Evolutionary conservation across 805 yeast species (phyloP), one percentile per base, ranked within the genome.

Genomic region (Saccharomycopsis fibuligera): DNA sequence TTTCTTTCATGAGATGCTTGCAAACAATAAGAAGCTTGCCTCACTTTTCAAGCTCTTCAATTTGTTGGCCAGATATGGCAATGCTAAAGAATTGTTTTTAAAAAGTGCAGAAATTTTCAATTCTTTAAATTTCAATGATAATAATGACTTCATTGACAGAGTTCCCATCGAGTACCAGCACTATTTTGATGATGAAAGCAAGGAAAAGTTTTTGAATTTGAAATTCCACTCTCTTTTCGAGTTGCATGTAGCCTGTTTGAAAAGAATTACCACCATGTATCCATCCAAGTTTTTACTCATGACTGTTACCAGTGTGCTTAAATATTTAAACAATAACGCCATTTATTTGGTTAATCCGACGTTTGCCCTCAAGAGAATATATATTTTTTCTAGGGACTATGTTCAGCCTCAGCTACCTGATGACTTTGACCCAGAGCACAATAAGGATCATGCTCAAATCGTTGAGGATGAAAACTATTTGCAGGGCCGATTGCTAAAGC

Each of bases 211-310:
- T 52, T 74, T 75, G 57, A 76, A 76, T 24, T 45, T 88, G 44
- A 76, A 83, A 63, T 68, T 85, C 53, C 86, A 86, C 64, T 68
- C 79, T 31, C 57, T 86, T 6, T 68, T 81, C 49, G 95, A 89
- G 65, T 68, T 88, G 47, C 65, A 86, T 47, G 70, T 67, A 16
- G 69, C 78, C 38, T 75, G 81, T 37, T 61, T 86, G 57, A 76
- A 74, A 54, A 68, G 81, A 50, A 81, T 87, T 52, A 68, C 70
- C 35, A 85, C 95, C 0, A 61, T 78, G 17, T 80, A 82, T 59
- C 96, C 97, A 5, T 84, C 96, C 0, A 77, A 84, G 53, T 89
- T 86, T 59, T 66, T 90, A 41, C 73, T 83, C 1, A 83, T 86
- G 75, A 78, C 82, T 0, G 74, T 81, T 0, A 61, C 83, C 1